These are phyloP conservation scores for Ogataea pilisensis DNA, from an alignment of 805 yeast genomes.

Conservation along the genomic window DNA sequence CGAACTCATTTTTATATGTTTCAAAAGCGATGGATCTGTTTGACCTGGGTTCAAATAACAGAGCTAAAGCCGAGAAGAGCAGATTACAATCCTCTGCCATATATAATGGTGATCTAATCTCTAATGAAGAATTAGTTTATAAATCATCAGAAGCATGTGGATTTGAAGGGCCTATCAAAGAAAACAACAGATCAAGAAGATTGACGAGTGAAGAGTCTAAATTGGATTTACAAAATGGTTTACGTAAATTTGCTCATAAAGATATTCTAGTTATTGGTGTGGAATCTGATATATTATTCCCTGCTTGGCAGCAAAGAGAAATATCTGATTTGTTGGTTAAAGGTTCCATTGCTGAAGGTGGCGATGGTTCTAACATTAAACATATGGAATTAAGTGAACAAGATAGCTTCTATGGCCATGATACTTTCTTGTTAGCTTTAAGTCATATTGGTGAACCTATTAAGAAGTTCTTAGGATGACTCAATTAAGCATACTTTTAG, in stretches of 20 bases:
- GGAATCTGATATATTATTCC: constrained; percentile 88
- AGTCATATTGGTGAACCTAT: constrained; percentile 80
- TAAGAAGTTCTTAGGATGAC: constrained; percentile 49
- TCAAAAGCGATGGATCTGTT: constrained; percentile 95
- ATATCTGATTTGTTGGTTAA: constrained; percentile 55
- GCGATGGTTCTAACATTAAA: constrained; percentile 38
- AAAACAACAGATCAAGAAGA: constrained; percentile 44
- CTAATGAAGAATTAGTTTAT: constrained; percentile 25
- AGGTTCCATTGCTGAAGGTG: constrained; percentile 30
- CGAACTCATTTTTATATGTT: constrained; percentile 81
- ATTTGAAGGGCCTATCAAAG: constrained; percentile 47
- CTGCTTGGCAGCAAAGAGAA: constrained; percentile 92
- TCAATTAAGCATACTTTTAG: too few species aligned
- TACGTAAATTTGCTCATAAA: constrained; percentile 56
- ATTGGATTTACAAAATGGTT: constrained; percentile 62
- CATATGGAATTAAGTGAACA: constrained; percentile 76
- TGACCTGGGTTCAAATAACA: constrained; percentile 59
- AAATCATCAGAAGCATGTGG: constrained; percentile 32
- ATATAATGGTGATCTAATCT: constrained; percentile 25
- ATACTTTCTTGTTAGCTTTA: constrained; percentile 77
- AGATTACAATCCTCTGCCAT: constrained; percentile 36
- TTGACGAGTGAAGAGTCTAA: constrained; percentile 52
- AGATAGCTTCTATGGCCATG: constrained; percentile 83
- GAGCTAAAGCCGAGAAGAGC: constrained; percentile 38
- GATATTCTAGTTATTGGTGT: constrained; percentile 82